These are phyloP conservation scores for Flaveria sonorensis DNA, from an alignment of 129 eudicot species.

Conservation along the genomic window DNA sequence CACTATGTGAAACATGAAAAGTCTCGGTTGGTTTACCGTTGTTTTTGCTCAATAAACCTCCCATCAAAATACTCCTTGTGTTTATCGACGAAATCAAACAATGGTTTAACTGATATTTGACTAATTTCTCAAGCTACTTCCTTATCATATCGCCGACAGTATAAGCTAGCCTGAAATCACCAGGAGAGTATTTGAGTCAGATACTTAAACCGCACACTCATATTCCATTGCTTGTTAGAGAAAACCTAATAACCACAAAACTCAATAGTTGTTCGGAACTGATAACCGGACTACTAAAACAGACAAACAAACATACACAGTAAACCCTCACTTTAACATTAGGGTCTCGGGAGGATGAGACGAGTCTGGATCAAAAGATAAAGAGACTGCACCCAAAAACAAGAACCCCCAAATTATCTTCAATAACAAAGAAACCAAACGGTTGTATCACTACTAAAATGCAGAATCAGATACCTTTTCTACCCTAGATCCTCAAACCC, in stretches of 20 bases:
- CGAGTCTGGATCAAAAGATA: too few relatives aligned
- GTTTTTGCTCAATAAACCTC: conserved; percentile 61
- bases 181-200: background rate
- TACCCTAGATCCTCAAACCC: background rate
- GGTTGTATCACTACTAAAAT: background rate
- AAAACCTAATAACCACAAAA: background rate
- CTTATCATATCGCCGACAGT: background rate
- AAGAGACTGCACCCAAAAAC: background rate
- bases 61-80: conserved; percentile 44
- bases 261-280: background rate
- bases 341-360: too few relatives aligned
- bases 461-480: background rate
- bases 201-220: background rate
- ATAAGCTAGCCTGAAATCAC: conserved; percentile 22
- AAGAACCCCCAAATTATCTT: background rate
- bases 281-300: background rate
- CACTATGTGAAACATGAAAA: conserved; percentile 42
- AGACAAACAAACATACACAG: too few relatives aligned
- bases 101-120: background rate
- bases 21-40: conserved; percentile 31
- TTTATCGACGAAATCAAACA: background rate
- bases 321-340: too few relatives aligned
- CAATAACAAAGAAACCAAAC: conserved; percentile 1
- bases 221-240: background rate
- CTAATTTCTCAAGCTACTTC: conserved; percentile 1